Base-by-base conservation (phyloP, 805 yeast species). In the Wickerhamiella dianesei region DNA sequence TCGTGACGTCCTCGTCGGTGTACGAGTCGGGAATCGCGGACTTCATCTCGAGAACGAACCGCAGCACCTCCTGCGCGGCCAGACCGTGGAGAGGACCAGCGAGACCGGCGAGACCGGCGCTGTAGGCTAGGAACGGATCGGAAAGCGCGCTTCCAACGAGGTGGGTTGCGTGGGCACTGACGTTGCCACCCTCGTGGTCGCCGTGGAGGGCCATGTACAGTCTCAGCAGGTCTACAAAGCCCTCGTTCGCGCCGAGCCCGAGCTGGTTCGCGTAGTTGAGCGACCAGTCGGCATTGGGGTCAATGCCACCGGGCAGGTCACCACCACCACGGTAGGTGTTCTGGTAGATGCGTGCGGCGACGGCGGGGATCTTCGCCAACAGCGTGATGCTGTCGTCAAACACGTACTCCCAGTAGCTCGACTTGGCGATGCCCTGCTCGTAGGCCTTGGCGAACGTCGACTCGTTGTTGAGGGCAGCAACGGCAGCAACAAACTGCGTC, bases 1-100 rank as follows among this genome's bases (percentile, higher is more conserved):
- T 69, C 64, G 75, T 78, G 54, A 82, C 79, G 58, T 75, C 73
- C 48, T 63, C 70, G 54, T 69, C 64, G 54, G 75, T 66, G 51
- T 59, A 57, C 43, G 53, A 44, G 40, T 54, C 47, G 32, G 67
- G 64, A 21, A 66, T 52, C 44, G 49, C 52, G 39, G 56, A 41
- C 64, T 72, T 72, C 79, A 80, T 75, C 57, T 73, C 75, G 61
- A 77, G 68, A 56, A 82, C 73, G 70, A 82, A 82, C 61, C 80
- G 75, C 53, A 82, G 77, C 47, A 82, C 92, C 66, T 82, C 92
- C 66, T 82, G 94, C 64, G 82, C 82, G 50, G 92, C 94, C 55
- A 82, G 71, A 32, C 92, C 92, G 65, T 82, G 94, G 57, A 82
- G 70, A 49, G 94, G 92, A 53, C 94, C 94, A 32, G 94, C 92